Percentiles rank a stretch among this genome's conserved stretches.
Evolutionary conservation across 2,329 filamentous ascomycete species (phyloP).

Genomic region (Phaeosphaeriaceae sp.): DNA sequence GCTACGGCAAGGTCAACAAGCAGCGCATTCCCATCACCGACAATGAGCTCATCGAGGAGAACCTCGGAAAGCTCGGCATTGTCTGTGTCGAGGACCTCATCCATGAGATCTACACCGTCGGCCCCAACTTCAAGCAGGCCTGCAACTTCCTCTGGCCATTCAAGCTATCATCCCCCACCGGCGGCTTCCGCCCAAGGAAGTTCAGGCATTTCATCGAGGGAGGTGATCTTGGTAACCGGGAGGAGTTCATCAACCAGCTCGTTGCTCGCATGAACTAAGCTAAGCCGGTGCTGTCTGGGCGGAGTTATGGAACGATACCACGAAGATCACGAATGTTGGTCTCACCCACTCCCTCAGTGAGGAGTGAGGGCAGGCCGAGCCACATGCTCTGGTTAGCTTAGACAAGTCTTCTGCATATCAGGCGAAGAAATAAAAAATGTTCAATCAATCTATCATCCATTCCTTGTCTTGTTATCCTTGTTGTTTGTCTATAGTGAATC

Average conservation of each 20-base stretch:
- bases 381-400: conserved; percentile 39
- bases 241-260: conserved; percentile 96
- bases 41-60: conserved; percentile 96
- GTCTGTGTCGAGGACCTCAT: conserved; percentile 99
- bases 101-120: conserved; percentile 97
- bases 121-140: conserved; percentile 98
- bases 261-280: conserved; percentile 98
- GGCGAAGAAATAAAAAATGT: conserved; percentile 27
- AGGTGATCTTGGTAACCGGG: conserved; percentile 98
- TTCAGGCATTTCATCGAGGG: conserved; percentile 99
- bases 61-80: conserved; percentile 90
- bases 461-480: too few relatives aligned
- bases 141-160: conserved; percentile 99
- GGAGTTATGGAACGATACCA: conserved; percentile 41
- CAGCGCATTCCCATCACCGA: conserved; percentile 96
- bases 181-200: conserved; percentile 95
- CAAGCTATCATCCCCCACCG: conserved; percentile 98
- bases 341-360: conserved; percentile 23
- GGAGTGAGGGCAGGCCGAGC: conserved; percentile 38
- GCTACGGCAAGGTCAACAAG: conserved; percentile 99
- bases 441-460: not conserved
- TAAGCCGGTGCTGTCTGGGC: conserved; percentile 32
- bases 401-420: conserved; percentile 33
- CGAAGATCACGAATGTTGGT: conserved; percentile 30
- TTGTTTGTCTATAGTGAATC: too few relatives aligned